Conservation (phyloP, 2,329 filamentous ascomycete genomes). For the Stromatinia cepivora region DNA sequence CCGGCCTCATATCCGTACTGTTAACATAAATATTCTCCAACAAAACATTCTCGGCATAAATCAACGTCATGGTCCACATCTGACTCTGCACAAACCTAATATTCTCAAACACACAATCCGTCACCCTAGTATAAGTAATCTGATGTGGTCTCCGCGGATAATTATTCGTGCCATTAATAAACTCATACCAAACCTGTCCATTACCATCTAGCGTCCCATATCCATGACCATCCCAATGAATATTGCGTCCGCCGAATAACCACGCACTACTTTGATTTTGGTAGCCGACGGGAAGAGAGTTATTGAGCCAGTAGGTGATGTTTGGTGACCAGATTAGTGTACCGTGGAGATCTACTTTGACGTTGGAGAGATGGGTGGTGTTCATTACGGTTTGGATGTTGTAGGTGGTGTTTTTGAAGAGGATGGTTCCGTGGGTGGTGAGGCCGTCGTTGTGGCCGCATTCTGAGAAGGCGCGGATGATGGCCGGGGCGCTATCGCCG, state of each 20-base stretch:
- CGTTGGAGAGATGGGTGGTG: conserved; percentile 45
- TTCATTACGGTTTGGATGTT: conserved; percentile 49
- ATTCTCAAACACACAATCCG: conserved; percentile 51
- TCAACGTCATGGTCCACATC: conserved; percentile 56
- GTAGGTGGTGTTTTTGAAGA: conserved; percentile 48
- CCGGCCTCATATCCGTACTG: conserved; percentile 41
- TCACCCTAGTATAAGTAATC: conserved; percentile 50
- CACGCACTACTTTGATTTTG: conserved; percentile 58
- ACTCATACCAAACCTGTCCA: conserved; percentile 60
- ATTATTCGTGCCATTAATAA: conserved; percentile 48
- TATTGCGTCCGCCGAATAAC: conserved; percentile 54
- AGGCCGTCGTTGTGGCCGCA: conserved; percentile 42
- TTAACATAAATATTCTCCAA: conserved; percentile 56
- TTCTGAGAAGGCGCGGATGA: conserved; percentile 45
- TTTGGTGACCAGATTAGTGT: conserved; percentile 44
- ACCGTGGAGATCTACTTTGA: conserved; percentile 54
- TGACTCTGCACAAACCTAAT: conserved; percentile 56
- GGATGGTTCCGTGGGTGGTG: conserved; percentile 40
- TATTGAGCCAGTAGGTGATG: conserved; percentile 14
- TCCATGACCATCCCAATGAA: conserved; percentile 52
- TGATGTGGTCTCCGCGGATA: conserved; percentile 51
- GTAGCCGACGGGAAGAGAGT: conserved; percentile 53
- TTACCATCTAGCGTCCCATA: conserved; percentile 59
- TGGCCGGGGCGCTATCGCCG: conserved; percentile 41
- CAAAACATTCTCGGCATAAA: conserved; percentile 47